Conservation (phyloP, 805 yeast genomes). For the Brettanomyces nanus region DNA sequence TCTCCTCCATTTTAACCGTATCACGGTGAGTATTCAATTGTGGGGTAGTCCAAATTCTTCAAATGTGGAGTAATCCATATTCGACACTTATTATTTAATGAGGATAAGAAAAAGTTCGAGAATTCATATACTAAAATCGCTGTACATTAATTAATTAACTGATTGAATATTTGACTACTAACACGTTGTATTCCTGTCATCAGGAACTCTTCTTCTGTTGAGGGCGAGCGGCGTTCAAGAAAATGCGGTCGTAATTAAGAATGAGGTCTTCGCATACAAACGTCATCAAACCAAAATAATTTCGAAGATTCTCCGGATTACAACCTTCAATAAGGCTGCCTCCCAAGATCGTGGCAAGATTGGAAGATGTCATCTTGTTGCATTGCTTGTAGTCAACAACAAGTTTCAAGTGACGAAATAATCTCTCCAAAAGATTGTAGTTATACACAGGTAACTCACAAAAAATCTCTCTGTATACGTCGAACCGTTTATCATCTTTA, state of each 20-base stretch:
- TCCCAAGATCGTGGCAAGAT: slow-evolving; percentile 82
- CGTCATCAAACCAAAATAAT: slow-evolving; percentile 48
- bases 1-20: too few species aligned
- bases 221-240: slow-evolving; percentile 16
- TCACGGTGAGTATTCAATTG: too few species aligned
- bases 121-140: too few species aligned
- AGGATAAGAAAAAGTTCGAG: too few species aligned
- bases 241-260: slow-evolving; percentile 32
- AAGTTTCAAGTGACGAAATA: slow-evolving; percentile 61
- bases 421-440: slow-evolving; percentile 56
- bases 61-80: too few species aligned
- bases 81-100: too few species aligned
- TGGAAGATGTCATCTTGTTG: slow-evolving; percentile 84
- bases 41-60: too few species aligned
- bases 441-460: slow-evolving; percentile 52
- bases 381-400: slow-evolving; percentile 57
- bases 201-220: too few species aligned
- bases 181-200: too few species aligned
- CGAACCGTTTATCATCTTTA: slow-evolving; percentile 18
- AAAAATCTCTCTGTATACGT: slow-evolving; percentile 18
- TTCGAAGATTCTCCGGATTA: slow-evolving; percentile 36
- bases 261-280: slow-evolving; percentile 44
- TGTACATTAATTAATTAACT: too few species aligned
- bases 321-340: slow-evolving; percentile 53
- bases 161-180: too few species aligned